Evolutionary conservation across 306 rosid species (phyloP).

Genomic region (Albizia julibrissin): DNA sequence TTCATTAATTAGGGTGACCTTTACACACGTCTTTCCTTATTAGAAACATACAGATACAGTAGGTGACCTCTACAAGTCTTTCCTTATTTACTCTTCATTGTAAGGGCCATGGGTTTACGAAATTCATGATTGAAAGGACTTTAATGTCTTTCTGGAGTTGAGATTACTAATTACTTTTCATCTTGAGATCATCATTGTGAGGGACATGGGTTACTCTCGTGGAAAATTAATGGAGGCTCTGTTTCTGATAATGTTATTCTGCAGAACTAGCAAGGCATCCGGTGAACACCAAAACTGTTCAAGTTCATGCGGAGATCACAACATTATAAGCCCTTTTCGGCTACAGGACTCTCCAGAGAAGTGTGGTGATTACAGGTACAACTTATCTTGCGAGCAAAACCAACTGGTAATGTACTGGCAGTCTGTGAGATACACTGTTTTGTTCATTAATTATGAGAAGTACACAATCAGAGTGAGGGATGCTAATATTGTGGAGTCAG

Average conservation of each 20-base stretch:
- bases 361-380: not conserved
- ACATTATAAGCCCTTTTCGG: conserved; percentile 36
- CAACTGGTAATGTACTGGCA: not conserved
- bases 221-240: too few species aligned
- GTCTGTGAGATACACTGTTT: not conserved
- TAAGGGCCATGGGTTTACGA: too few species aligned
- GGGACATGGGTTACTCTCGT: too few species aligned
- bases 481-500: not conserved
- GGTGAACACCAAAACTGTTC: not conserved
- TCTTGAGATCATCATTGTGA: too few species aligned
- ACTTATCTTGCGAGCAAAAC: conserved; percentile 5
- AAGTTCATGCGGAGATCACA: conserved; percentile 4
- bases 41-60: too few species aligned
- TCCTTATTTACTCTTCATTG: too few species aligned
- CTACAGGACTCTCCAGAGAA: not conserved
- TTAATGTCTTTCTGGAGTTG: not conserved
- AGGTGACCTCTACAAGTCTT: too few species aligned
- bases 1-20: too few species aligned
- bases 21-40: too few species aligned
- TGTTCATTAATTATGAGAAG: not conserved
- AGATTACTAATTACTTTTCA: too few species aligned
- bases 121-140: too few species aligned
- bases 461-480: conserved; percentile 3
- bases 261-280: not conserved
- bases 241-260: not conserved